Conservation (phyloP, 805 yeast genomes). For the Candida wancherniae region DNA sequence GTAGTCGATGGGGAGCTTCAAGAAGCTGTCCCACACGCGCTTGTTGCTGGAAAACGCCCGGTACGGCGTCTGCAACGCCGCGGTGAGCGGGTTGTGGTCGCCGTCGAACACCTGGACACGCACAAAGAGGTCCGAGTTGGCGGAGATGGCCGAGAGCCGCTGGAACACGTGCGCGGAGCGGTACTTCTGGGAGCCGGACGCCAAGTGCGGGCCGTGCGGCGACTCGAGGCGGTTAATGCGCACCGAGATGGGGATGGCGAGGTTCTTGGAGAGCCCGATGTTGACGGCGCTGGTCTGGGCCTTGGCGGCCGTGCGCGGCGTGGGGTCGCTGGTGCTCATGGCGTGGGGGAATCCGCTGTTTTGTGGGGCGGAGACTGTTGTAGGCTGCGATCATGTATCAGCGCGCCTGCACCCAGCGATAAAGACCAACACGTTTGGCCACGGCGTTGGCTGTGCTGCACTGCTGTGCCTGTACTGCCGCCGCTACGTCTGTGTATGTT, state of each 20-base stretch:
- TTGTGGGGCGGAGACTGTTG: too few species aligned
- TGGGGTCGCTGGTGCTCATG: too few species aligned
- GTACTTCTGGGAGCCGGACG: slow-evolving; percentile 28
- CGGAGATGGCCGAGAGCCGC: slow-evolving; percentile 25
- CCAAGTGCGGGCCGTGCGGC: slow-evolving; percentile 10
- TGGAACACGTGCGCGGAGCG: slow-evolving; percentile 32
- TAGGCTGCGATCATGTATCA: too few species aligned
- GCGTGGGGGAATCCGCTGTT: too few species aligned
- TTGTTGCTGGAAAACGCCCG: slow-evolving; percentile 28
- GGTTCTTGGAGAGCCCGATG: slow-evolving; percentile 38
- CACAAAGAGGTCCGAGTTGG: slow-evolving; percentile 33
- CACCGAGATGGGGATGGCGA: slow-evolving; percentile 28
- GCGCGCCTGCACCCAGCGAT: too few species aligned
- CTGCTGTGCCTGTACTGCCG: too few species aligned
- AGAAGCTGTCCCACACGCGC: slow-evolving; percentile 68
- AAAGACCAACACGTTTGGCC: too few species aligned
- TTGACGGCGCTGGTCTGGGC: slow-evolving; percentile 24
- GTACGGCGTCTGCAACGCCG: slow-evolving; percentile 34
- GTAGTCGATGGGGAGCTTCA: slow-evolving; percentile 65
- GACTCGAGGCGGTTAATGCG: slow-evolving; percentile 30
- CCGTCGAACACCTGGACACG: slow-evolving; percentile 30
- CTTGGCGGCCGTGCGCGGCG: too few species aligned
- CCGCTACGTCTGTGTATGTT: too few species aligned
- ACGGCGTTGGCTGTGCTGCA: too few species aligned
- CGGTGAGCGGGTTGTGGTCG: slow-evolving; percentile 23